A percentile compares a stretch with the other conserved stretches of the same genome.
Evolutionary conservation across 1,284 basidiomycete species (phyloP).

Genomic region (Microbotryum silenes-acaulis): DNA sequence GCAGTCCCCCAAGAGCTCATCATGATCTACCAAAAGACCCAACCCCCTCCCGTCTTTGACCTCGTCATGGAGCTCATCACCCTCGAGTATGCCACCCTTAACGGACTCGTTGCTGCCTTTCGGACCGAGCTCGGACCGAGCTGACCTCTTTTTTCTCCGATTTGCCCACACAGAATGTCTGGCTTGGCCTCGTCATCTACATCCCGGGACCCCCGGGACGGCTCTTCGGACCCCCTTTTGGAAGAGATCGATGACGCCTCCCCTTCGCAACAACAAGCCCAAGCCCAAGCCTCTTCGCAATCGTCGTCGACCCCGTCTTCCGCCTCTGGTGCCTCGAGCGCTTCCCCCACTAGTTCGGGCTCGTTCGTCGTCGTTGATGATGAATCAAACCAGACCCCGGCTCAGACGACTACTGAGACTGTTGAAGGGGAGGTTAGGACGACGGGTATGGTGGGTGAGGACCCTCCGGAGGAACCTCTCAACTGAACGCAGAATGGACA

Average conservation of each 20-base stretch:
- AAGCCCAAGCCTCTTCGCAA: not conserved
- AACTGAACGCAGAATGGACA: no score
- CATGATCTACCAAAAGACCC: conserved; percentile 77
- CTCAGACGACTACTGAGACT: not conserved
- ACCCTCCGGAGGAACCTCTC: conserved; percentile 22
- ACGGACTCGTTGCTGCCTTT: conserved; percentile 5
- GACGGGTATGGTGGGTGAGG: conserved; percentile 2
- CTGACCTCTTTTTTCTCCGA: not conserved
- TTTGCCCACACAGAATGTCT: not conserved
- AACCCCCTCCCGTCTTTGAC: conserved; percentile 79
- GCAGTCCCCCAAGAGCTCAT: conserved; percentile 30
- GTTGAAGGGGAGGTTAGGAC: not conserved
- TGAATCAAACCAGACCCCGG: conserved; percentile 4
- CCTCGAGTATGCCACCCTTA: conserved; percentile 55
- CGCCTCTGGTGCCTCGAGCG: not conserved
- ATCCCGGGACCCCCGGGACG: conserved; percentile 10
- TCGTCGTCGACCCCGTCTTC: not conserved
- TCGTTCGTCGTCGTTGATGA: conserved; percentile 25
- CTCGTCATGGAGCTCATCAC: conserved; percentile 81
- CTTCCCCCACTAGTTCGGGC: conserved; percentile 2
- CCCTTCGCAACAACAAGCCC: not conserved
- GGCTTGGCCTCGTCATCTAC: not conserved
- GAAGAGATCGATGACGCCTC: conserved; percentile 1
- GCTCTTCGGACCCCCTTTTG: not conserved
- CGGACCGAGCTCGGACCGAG: not conserved